Percentiles rank a stretch among this genome's conserved stretches.
phyloP scores from a whole-genome alignment of 2,329 filamentous ascomycete species.

The Colletotrichum tanaceti region DNA sequence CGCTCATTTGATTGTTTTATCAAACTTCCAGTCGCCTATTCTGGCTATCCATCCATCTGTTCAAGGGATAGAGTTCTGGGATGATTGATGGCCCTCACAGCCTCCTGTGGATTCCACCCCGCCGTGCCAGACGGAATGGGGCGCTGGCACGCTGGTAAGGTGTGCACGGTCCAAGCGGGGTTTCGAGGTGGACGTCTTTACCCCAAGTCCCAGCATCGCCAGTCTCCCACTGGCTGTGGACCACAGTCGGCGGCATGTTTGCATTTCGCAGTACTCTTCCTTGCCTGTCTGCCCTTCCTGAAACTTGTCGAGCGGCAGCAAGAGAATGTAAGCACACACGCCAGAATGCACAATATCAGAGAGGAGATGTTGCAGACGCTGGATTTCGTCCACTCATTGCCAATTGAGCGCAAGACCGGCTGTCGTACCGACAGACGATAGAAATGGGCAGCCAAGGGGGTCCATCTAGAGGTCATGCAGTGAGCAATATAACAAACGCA shows the following conservation, averaged over 20 bases:
- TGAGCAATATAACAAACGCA: no score
- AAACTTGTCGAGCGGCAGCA: slow-evolving; percentile 32
- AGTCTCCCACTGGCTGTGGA: no score
- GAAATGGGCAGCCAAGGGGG: no score
- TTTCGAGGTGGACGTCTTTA: neutral
- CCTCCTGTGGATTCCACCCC: neutral
- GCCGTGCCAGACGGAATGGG: neutral
- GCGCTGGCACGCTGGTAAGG: neutral
- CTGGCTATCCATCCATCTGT: slow-evolving; percentile 3
- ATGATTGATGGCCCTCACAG: neutral
- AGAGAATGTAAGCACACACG: neutral
- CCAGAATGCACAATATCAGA: no score
- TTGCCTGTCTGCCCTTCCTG: slow-evolving; percentile 20
- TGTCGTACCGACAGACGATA: neutral
- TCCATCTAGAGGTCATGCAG: no score
- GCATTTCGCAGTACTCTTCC: slow-evolving; percentile 19
- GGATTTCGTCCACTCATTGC: neutral
- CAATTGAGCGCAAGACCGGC: neutral
- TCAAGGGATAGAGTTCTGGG: neutral
- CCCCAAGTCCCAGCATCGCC: no score
- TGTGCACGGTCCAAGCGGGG: slow-evolving; percentile 25
- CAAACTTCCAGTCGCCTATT: no score
- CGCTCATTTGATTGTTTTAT: no score
- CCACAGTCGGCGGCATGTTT: neutral
- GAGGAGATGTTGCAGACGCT: neutral